These are phyloP conservation scores for Drechmeria coniospora DNA, from an alignment of 2,329 filamentous ascomycete genomes.

Conservation along the genomic window DNA sequence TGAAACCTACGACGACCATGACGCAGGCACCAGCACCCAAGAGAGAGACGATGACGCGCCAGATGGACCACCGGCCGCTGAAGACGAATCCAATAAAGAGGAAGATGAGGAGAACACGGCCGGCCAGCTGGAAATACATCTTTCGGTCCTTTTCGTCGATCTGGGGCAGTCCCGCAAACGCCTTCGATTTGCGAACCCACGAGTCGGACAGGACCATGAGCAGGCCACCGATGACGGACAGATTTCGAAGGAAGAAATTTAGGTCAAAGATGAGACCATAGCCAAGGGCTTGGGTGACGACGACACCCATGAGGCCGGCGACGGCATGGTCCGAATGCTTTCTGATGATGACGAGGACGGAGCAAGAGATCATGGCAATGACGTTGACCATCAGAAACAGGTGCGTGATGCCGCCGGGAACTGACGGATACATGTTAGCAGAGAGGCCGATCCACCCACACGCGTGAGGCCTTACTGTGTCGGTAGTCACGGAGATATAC, in stretches of 20 bases:
- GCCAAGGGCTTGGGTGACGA: conserved; percentile 83
- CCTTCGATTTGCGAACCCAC: conserved; percentile 95
- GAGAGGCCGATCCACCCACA: not conserved
- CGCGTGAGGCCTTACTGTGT: conserved; percentile 54
- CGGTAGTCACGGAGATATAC: conserved; percentile 85
- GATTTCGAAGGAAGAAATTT: conserved; percentile 98
- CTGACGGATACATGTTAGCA: conserved; percentile 27
- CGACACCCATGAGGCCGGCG: conserved; percentile 74
- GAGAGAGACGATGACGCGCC: conserved; percentile 70
- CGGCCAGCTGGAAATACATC: conserved; percentile 99
- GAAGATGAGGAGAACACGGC: conserved; percentile 90
- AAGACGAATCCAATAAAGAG: conserved; percentile 95
- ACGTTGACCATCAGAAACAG: conserved; percentile 86
- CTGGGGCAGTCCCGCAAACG: conserved; percentile 82
- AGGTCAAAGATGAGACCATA: conserved; percentile 98
- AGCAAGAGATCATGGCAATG: conserved; percentile 71
- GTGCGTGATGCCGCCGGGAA: conserved; percentile 78
- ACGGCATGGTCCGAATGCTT: conserved; percentile 92
- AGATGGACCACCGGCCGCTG: conserved; percentile 81
- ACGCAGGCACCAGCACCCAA: conserved; percentile 83
- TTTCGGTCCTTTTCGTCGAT: conserved; percentile 99
- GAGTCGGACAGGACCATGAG: conserved; percentile 97
- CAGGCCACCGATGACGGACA: conserved; percentile 91
- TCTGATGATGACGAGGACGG: conserved; percentile 73
- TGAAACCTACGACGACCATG: conserved; percentile 99